Evolutionary conservation across 2,329 filamentous ascomycete genomes (phyloP), one percentile per base, ranked within the genome.

Genomic region (Cladosporium oxysporum): DNA sequence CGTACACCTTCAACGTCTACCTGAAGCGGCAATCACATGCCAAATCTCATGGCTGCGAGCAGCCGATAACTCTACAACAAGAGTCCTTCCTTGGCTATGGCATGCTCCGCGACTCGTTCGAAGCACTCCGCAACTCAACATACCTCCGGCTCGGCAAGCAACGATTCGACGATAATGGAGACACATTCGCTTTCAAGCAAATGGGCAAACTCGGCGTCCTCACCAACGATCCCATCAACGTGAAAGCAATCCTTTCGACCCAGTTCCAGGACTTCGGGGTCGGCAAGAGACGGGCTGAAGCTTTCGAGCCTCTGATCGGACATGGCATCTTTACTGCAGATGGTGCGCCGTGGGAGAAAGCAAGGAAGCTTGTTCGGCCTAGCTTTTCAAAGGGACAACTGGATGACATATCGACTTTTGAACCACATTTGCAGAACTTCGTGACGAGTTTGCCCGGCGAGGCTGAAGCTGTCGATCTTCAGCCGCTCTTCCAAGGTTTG

Each of bases 261-360:
- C 92, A 97, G 74, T 97, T 97, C 75, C 79, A 80, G 50, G 91
- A 96, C 73, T 97, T 89, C 75, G 93, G 93, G 71, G 93, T 97
- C 76, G 92, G 93, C 6, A 79, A 49, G 26, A 31, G 52, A 52
- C 58, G 50, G n/a, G 28, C 26, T 5, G 52, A 50, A 26, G 53
- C 53, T 11, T 69, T 75, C 41, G 64, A 65, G 26, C 70, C 72
- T 5, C 28, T 75, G 10, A 53, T 76, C 3, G 73, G 73, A n/a
- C 67, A 68, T 21, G 35, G 37, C 60, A 87, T 87, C 69, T 85
- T 84, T 78, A 89, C 88, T 7, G 96, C 91, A 0, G 93, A 97
- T 75, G 90, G 90, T 12, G 82, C 87, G 29, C 79, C 84, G 60
- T 96, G 93, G 93, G 91, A 94, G 70, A 84, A 85, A 63, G 92